phyloP scores from a whole-genome alignment of 192 early-diverging fungal genomes.

The Entomortierella beljakovae region DNA sequence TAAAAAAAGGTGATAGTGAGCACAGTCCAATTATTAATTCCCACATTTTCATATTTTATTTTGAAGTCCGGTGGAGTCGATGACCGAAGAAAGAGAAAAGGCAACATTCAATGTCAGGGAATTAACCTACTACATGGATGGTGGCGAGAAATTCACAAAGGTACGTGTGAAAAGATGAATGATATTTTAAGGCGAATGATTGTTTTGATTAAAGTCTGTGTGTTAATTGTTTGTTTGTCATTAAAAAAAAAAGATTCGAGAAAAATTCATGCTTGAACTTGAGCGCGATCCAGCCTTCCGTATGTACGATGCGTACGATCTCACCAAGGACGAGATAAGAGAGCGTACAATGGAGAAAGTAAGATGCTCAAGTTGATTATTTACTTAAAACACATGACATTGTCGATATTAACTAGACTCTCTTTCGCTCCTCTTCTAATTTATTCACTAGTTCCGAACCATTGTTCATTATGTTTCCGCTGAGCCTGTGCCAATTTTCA shows the following conservation, averaged over 20 bases:
- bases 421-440: background rate
- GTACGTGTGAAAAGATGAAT: background rate
- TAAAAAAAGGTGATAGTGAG: background rate
- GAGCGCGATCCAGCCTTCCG: conserved; percentile 88
- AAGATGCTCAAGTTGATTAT: background rate
- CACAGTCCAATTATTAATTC: background rate
- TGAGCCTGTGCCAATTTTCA: conserved; percentile 77
- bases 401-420: background rate
- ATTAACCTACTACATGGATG: conserved; percentile 88
- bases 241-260: conserved; percentile 26
- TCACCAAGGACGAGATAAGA: conserved; percentile 79
- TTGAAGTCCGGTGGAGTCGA: conserved; percentile 48
- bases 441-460: conserved; percentile 61
- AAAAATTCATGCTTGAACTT: conserved; percentile 86
- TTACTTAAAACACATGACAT: background rate
- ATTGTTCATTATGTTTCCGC: conserved; percentile 78
- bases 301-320: conserved; percentile 83
- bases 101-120: conserved; percentile 82
- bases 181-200: background rate
- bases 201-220: background rate
- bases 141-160: conserved; percentile 70
- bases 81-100: conserved; percentile 80
- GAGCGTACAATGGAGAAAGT: conserved; percentile 90
- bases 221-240: conserved; percentile 6
- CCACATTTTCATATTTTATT: background rate